phyloP scores from a whole-genome alignment of 169 alveolate genomes.

The Plasmodium sp. region DNA sequence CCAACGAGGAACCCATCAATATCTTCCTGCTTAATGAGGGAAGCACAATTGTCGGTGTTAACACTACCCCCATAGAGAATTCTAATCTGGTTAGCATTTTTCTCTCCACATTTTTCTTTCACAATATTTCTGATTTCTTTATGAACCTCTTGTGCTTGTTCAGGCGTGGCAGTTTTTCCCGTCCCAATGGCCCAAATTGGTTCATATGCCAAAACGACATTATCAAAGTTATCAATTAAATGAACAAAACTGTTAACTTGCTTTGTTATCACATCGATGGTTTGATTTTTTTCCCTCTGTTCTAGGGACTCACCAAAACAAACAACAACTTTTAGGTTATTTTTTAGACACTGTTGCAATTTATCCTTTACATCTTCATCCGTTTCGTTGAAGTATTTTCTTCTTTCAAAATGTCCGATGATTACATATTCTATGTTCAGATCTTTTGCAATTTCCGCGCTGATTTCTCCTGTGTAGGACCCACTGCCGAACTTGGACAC shows the following conservation, averaged over 20 bases:
- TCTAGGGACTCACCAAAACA: constrained; percentile 98
- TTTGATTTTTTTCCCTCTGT: constrained; percentile 95
- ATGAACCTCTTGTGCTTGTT: constrained; percentile 97
- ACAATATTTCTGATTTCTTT: constrained; percentile 79
- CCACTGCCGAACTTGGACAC: constrained; percentile 94
- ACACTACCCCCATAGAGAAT: constrained; percentile 99
- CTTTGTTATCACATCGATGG: constrained; percentile 92
- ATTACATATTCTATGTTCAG: constrained; percentile 95
- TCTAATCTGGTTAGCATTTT: constrained; percentile 90
- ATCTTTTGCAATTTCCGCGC: constrained; percentile 94
- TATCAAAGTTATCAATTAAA: constrained; percentile 90
- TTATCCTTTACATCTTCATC: constrained; percentile 96
- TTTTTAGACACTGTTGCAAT: constrained; percentile 88
- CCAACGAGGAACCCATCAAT: constrained; percentile 99
- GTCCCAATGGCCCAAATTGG: constrained; percentile 99
- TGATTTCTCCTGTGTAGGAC: constrained; percentile 98
- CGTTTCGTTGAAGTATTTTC: constrained; percentile 94
- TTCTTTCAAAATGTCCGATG: constrained; percentile 98
- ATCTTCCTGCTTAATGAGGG: constrained; percentile 92
- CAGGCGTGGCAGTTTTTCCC: constrained; percentile 97
- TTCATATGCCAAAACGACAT: constrained; percentile 98
- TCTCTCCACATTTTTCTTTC: constrained; percentile 81
- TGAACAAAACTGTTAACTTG: constrained; percentile 91
- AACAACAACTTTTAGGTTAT: constrained; percentile 91
- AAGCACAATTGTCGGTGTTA: constrained; percentile 94